phyloP scores from a whole-genome alignment of 1,284 basidiomycete genomes.

The Marasmius oreades region DNA sequence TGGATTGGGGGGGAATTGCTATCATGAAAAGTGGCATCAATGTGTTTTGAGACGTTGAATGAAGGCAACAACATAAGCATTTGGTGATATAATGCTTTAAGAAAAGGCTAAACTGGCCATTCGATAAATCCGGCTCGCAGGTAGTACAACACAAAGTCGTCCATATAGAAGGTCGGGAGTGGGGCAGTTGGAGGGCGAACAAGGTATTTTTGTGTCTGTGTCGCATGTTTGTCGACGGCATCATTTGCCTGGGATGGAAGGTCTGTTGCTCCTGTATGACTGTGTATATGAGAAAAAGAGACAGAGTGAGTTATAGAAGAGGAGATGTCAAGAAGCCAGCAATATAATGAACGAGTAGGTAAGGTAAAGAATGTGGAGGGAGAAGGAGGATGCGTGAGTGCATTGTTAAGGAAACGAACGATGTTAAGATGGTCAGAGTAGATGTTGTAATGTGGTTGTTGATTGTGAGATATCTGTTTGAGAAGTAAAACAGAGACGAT shows the following conservation, averaged over 20 bases:
- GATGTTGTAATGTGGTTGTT: background rate
- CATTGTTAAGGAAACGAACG: background rate
- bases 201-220: too few relatives aligned
- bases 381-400: background rate
- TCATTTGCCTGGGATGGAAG: background rate
- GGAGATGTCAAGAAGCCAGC: slow-evolving; percentile 1
- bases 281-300: background rate
- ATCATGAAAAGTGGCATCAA: slow-evolving; percentile 5
- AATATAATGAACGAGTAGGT: slow-evolving; percentile 2
- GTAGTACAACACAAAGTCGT: slow-evolving; percentile 1
- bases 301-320: background rate
- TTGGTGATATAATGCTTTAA: background rate
- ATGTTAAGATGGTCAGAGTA: background rate
- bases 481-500: background rate
- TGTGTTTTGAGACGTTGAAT: background rate
- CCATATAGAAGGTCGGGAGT: slow-evolving; percentile 8
- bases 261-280: background rate
- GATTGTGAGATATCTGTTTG: background rate
- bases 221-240: slow-evolving; percentile 5
- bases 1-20: slow-evolving; percentile 8
- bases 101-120: background rate
- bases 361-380: background rate
- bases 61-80: too few relatives aligned
- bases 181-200: too few relatives aligned
- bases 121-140: background rate